Evolutionary conservation across 371 early-diverging fungal genomes (phyloP).

Genomic region (Syncephalastrum racemosum): DNA sequence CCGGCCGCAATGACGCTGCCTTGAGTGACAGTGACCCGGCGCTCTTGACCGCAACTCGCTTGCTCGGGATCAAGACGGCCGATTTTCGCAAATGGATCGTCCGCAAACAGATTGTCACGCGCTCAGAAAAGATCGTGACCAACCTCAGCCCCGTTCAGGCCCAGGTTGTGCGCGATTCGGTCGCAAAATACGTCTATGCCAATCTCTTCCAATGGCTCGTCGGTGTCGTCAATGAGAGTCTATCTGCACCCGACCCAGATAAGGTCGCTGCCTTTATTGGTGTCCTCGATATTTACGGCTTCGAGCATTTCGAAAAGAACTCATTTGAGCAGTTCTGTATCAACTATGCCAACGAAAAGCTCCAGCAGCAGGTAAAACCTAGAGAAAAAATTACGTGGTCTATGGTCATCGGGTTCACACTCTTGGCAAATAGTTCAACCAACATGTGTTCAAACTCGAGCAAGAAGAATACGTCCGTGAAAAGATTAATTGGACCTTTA

Average conservation of each 20-base stretch:
- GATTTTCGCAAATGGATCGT: conserved; percentile 85
- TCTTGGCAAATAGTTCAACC: conserved; percentile 47
- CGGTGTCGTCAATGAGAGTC: conserved; percentile 71
- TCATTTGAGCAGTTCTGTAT: conserved; percentile 99
- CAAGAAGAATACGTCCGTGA: conserved; percentile 92
- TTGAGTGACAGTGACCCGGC: conserved; percentile 69
- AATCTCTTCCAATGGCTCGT: conserved; percentile 92
- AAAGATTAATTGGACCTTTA: conserved; percentile 83
- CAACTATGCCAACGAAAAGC: conserved; percentile 94
- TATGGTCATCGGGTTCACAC: not conserved
- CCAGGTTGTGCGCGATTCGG: conserved; percentile 77
- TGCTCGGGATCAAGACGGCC: conserved; percentile 67
- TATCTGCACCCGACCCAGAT: conserved; percentile 51
- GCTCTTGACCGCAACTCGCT: conserved; percentile 52
- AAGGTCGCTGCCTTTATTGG: conserved; percentile 73
- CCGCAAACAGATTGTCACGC: conserved; percentile 81
- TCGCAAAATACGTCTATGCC: conserved; percentile 89
- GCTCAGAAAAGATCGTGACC: conserved; percentile 81
- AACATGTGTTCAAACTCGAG: conserved; percentile 73
- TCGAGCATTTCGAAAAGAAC: conserved; percentile 94
- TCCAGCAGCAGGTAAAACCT: conserved; percentile 76
- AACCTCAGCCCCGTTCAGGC: conserved; percentile 71
- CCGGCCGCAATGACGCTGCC: conserved; percentile 60
- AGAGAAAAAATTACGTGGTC: not conserved
- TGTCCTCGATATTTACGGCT: conserved; percentile 93